Base-by-base conservation (phyloP, 768 basidiomycete genomes). In the Exidia glandulosa region DNA sequence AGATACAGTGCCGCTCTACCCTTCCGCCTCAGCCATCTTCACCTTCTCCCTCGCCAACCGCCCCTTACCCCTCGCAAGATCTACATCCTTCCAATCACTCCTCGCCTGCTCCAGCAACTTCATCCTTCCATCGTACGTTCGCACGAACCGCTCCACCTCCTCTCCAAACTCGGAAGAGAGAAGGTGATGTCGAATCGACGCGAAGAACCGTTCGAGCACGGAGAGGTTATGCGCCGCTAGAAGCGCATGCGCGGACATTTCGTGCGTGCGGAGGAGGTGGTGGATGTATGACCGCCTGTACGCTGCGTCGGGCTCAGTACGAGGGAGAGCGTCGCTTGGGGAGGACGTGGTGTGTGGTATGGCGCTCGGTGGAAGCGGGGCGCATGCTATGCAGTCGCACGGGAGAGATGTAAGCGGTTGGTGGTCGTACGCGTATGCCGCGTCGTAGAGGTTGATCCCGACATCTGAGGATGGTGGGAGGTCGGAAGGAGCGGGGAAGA, bases 191-290 rank as follows among this genome's bases (percentile, higher is more conserved):
- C 25, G 25, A 58, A 93, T 73, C 0, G 80, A 81, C 0, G 71
- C 72, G 50, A 92, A 81, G 67, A 94, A 89, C 1, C 72, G 68
- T 41, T 84, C 80, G 30, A 90, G 72, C 1, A 92, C 79, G 0
- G 79, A 68, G 31, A 90, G 75, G 64, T 94, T 94, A 70, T 94
- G 92, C 72, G 84, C 76, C 12, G 77, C 78, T 19, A 94, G 79
- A 27, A 93, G 70, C 3, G 88, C 68, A 64, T 94, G 89, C 1
- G 89, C 86, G 0, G 85, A 82, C 91, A 94, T 93, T 70, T 94
- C 92, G 70, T 94, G 92, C 5, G 91, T 91, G 57, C 87, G 85
- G 34, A 93, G 73, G 14, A 94, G 80, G 65, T 94, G 91, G 67
- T 94, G 90, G 32, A 91, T 57, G 64, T 94, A 94, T 2, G 87